These are phyloP conservation scores for Hemileccinum rubropunctum DNA, from an alignment of 768 basidiomycete genomes.

Conservation along the genomic window DNA sequence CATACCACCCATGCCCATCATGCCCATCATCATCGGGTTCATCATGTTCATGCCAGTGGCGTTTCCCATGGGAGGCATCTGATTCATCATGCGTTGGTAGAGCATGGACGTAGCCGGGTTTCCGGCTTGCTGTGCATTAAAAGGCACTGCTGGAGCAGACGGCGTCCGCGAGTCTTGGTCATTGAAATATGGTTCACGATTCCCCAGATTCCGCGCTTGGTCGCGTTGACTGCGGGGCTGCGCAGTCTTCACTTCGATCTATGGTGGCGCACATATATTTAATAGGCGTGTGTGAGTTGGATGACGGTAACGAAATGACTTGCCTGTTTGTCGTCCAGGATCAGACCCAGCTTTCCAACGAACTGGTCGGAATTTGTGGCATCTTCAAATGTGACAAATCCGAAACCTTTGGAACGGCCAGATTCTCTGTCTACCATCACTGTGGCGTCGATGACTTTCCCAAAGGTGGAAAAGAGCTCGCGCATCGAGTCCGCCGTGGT, in stretches of 20 bases:
- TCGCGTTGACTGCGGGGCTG: slow-evolving; percentile 68
- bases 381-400: slow-evolving; percentile 80
- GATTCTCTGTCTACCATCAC: slow-evolving; percentile 84
- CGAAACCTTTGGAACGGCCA: slow-evolving; percentile 76
- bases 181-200: slow-evolving; percentile 31
- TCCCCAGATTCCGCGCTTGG: slow-evolving; percentile 39
- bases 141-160: slow-evolving; percentile 30
- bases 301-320: slow-evolving; percentile 15
- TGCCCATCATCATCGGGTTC: slow-evolving; percentile 47
- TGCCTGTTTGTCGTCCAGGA: slow-evolving; percentile 77
- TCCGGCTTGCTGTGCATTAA: slow-evolving; percentile 34
- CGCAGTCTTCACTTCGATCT: slow-evolving; percentile 85
- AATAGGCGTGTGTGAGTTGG: neutral
- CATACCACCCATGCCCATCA: slow-evolving; percentile 49
- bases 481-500: slow-evolving; percentile 73
- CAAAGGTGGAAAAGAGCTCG: slow-evolving; percentile 66
- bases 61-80: slow-evolving; percentile 44
- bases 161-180: slow-evolving; percentile 37
- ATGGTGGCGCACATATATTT: neutral
- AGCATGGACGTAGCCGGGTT: slow-evolving; percentile 34
- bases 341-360: slow-evolving; percentile 62
- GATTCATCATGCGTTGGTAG: slow-evolving; percentile 37
- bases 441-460: slow-evolving; percentile 79
- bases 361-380: slow-evolving; percentile 60
- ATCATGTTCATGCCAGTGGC: slow-evolving; percentile 51